Conservation (phyloP, 805 yeast species). For the Yamadazyma tumulicola region DNA sequence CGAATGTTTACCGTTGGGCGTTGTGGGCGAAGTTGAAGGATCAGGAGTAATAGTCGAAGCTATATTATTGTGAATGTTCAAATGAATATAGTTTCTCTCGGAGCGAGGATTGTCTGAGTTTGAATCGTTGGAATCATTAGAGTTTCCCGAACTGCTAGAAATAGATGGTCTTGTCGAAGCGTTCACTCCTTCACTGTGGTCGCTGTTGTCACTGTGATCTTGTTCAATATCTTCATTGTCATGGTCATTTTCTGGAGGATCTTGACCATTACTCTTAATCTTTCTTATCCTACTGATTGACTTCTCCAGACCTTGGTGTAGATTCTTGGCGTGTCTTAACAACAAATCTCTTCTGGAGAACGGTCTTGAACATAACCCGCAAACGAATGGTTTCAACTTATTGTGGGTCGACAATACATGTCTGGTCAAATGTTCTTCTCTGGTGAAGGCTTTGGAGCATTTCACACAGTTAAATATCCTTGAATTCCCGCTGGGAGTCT, state of each 20-base stretch:
- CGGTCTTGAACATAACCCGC: slow-evolving; percentile 43
- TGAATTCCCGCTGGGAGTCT: slow-evolving; percentile 43
- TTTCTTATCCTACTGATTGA: slow-evolving; percentile 43
- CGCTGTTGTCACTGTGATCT: background rate
- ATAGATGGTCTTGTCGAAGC: background rate
- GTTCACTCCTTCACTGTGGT: background rate
- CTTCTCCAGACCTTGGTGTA: slow-evolving; percentile 41
- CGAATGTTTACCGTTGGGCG: background rate
- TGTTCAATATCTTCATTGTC: slow-evolving; percentile 1
- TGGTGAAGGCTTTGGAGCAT: slow-evolving; percentile 43
- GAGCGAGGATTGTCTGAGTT: too few relatives aligned
- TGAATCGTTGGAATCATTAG: too few relatives aligned
- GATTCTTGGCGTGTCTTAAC: slow-evolving; percentile 42
- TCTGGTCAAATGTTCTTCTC: slow-evolving; percentile 44
- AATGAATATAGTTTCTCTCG: too few relatives aligned
- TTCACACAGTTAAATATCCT: slow-evolving; percentile 38
- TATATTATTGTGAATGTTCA: too few relatives aligned
- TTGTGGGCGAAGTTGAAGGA: too few relatives aligned
- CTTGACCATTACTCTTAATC: slow-evolving; percentile 21
- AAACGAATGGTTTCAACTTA: slow-evolving; percentile 41
- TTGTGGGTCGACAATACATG: slow-evolving; percentile 43
- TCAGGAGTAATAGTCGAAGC: background rate
- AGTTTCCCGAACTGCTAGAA: too few relatives aligned
- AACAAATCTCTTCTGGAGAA: slow-evolving; percentile 42
- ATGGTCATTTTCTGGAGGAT: too few relatives aligned